A percentile compares a stretch with the other conserved stretches of the same genome.
phyloP scores from a whole-genome alignment of 306 rosid genomes.

The Quercus gilva region DNA sequence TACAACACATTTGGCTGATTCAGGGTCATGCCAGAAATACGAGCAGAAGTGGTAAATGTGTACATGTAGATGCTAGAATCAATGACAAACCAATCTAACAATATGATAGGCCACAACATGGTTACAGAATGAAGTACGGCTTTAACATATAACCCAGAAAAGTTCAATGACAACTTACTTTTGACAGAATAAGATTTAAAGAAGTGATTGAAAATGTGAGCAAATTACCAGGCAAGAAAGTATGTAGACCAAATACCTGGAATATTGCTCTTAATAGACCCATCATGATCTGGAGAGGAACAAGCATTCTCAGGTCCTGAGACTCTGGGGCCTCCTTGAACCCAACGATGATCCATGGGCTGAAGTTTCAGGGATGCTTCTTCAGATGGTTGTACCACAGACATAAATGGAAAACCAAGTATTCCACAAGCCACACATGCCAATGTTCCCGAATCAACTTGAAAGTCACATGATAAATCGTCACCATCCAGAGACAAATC shows the following conservation, averaged over 20 bases:
- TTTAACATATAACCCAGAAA: conserved; percentile 1
- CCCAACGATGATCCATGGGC: conserved; percentile 31
- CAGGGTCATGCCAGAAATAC: not conserved
- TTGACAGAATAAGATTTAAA: not conserved
- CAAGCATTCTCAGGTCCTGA: conserved; percentile 20
- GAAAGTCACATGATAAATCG: conserved; percentile 84
- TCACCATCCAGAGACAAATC: conserved; percentile 62
- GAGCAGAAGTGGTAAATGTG: not conserved
- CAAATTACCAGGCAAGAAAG: not conserved
- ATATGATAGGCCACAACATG: not conserved
- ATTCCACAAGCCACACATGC: conserved; percentile 97
- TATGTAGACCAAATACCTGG: conserved; percentile 37
- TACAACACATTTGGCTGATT: not conserved
- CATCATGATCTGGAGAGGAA: conserved; percentile 28
- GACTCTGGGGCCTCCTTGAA: conserved; percentile 30
- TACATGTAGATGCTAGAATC: not conserved
- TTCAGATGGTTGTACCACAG: conserved; percentile 84
- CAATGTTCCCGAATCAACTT: conserved; percentile 95
- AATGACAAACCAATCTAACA: not conserved
- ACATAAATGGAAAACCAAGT: conserved; percentile 98
- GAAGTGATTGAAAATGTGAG: not conserved
- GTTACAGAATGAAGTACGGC: not conserved
- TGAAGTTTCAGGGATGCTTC: conserved; percentile 51
- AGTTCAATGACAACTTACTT: conserved; percentile 8
- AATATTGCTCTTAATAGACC: conserved; percentile 25